A percentile compares a stretch with the other conserved stretches of the same genome.
Conservation (phyloP, 371 early-diverging fungal species). For the Parasitella parasitica region DNA sequence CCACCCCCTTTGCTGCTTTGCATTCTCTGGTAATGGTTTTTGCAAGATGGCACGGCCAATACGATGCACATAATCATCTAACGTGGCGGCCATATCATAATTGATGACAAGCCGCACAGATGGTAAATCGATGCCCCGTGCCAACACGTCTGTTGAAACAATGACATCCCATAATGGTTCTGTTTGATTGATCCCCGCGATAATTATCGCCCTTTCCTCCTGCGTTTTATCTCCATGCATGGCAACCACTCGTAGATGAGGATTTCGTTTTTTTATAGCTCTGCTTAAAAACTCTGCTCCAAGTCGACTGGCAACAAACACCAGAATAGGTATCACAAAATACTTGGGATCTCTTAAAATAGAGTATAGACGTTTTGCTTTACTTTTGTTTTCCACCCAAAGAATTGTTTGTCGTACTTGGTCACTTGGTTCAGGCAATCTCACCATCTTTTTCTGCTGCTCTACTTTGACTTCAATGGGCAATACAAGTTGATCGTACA, state of each 20-base stretch:
- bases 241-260: constrained; percentile 36
- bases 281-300: constrained; percentile 55
- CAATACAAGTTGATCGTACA: constrained; percentile 5
- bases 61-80: constrained; percentile 62
- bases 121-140: constrained; percentile 55
- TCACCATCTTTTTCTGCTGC: constrained; percentile 1
- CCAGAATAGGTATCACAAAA: constrained; percentile 52
- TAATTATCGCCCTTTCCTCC: constrained; percentile 41
- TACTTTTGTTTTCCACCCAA: constrained; percentile 65
- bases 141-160: constrained; percentile 57
- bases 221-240: constrained; percentile 58
- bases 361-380: constrained; percentile 57
- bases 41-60: constrained; percentile 52
- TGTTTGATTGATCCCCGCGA: constrained; percentile 36
- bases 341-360: constrained; percentile 58
- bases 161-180: constrained; percentile 44
- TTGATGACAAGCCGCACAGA: constrained; percentile 54
- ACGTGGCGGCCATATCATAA: constrained; percentile 61
- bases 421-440: constrained; percentile 26
- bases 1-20: constrained; percentile 38
- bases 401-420: constrained; percentile 60
- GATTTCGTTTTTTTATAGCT: constrained; percentile 45
- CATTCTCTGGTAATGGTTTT: constrained; percentile 23
- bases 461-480: constrained; percentile 28
- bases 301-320: constrained; percentile 61